Evolutionary conservation across 495 filamentous ascomycete genomes (phyloP).

Genomic region (Tuber magnatum): DNA sequence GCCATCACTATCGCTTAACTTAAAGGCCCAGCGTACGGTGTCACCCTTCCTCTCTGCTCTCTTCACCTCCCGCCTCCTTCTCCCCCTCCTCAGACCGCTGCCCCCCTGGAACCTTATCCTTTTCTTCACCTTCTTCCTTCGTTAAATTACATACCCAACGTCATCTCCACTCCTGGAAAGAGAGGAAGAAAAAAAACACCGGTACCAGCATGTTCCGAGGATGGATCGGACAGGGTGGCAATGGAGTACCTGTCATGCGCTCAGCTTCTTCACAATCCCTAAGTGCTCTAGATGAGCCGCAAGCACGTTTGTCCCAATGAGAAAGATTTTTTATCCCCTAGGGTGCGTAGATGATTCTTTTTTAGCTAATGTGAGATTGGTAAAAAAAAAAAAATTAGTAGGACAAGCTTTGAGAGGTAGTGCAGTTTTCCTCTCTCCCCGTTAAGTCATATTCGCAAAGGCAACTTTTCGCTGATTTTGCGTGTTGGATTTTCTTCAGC

Average conservation of each 20-base stretch:
- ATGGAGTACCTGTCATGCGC: slow-evolving; percentile 23
- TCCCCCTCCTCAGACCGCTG: neutral
- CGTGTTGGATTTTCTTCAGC: slow-evolving; percentile 38
- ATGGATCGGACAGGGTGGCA: slow-evolving; percentile 31
- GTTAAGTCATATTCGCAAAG: slow-evolving; percentile 3
- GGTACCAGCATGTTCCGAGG: slow-evolving; percentile 25
- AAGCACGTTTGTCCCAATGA: slow-evolving; percentile 50
- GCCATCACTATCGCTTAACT: neutral
- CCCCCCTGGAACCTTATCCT: neutral
- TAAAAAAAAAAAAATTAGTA: slow-evolving; percentile 44
- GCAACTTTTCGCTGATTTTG: slow-evolving; percentile 20
- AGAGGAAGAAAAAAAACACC: neutral
- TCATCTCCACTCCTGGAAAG: neutral
- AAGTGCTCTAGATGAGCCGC: slow-evolving; percentile 53
- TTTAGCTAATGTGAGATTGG: slow-evolving; percentile 15
- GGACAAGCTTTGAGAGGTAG: slow-evolving; percentile 57
- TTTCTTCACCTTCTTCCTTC: slow-evolving; percentile 10
- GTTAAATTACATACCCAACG: neutral
- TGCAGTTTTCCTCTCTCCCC: slow-evolving; percentile 22
- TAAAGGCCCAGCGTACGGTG: neutral
- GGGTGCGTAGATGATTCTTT: slow-evolving; percentile 15
- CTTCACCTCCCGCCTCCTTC: slow-evolving; percentile 2
- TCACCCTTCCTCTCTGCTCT: neutral
- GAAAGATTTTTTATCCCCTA: slow-evolving; percentile 6
- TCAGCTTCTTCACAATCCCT: slow-evolving; percentile 51